phyloP scores from a whole-genome alignment of 2,329 filamentous ascomycete genomes.

The Byssochlamys sp. region DNA sequence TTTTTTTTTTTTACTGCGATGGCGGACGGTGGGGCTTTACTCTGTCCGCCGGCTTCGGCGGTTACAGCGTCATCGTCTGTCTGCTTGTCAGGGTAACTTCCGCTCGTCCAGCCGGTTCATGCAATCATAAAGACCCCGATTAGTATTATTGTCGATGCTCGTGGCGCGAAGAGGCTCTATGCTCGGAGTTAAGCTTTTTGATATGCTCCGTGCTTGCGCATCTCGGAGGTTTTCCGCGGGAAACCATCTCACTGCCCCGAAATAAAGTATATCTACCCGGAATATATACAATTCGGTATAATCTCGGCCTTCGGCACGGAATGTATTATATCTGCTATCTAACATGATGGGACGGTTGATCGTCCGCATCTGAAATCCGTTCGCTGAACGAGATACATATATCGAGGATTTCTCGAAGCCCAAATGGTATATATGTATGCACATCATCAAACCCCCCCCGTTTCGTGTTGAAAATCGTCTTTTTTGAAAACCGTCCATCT shows the following conservation, averaged over 20 bases:
- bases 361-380: neutral
- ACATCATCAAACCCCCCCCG: neutral
- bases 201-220: neutral
- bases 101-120: neutral
- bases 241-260: neutral
- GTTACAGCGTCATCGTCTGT: neutral
- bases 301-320: neutral
- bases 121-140: neutral
- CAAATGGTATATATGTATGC: neutral
- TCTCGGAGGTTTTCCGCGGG: neutral
- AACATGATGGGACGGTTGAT: neutral
- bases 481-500: neutral
- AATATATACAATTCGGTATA: neutral
- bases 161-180: neutral
- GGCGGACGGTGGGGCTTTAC: neutral
- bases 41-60: neutral
- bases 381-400: neutral
- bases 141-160: neutral
- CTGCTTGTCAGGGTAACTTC: neutral
- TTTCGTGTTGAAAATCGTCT: neutral
- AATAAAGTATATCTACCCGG: neutral
- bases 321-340: neutral
- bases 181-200: neutral
- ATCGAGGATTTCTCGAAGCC: neutral
- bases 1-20: neutral